Evolutionary conservation across 192 early-diverging fungal genomes (phyloP), one percentile per base, ranked within the genome.

Genomic region (Backusella macrospora): DNA sequence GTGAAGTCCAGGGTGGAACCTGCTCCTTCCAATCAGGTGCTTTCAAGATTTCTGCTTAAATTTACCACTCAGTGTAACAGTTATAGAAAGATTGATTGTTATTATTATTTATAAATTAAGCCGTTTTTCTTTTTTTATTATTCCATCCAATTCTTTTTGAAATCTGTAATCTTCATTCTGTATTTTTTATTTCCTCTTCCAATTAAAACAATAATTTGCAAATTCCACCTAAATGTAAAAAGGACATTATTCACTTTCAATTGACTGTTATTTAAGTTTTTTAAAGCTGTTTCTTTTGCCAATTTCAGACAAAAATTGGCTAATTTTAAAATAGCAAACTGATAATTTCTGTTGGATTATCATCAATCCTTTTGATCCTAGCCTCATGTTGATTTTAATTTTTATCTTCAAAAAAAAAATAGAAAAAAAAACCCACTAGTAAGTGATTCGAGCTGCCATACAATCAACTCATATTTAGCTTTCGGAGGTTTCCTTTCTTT

Each of bases 31-130:
- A 68, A 47, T 68, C 67, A 44, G 67, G 67, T 47, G 67, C 45
- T 23, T 68, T 68, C 67, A 68, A 68, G 67, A 29, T 68, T 47
- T 29, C 67, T 42, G 21, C 67, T 68, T 68, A 68, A 68, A 47
- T 45, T 9, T 38, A 34, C 29, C 49, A 34, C 26, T 65, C 34
- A 34, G 21, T 29, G 39, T 18, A 29, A 68, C n/a, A 68, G 18
- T 67, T 15, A 23, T 21, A 59, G 37, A 66, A 16, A 66, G 40
- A 66, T 40, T 66, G n/a, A 40, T 59, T 59, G 18, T 49, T 55
- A 23, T 59, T 55, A 23, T 59, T 59, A 59, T 59, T 59, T 59
- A 59, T 59, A 59, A 59, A 59, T 59, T 59, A 26, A 59, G 52
- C 52, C 26, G 52, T 23, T 52, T 52, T 23, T 23, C 52, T 12